phyloP scores from a whole-genome alignment of 441 rosid species.

The Erysimum cheiri region DNA sequence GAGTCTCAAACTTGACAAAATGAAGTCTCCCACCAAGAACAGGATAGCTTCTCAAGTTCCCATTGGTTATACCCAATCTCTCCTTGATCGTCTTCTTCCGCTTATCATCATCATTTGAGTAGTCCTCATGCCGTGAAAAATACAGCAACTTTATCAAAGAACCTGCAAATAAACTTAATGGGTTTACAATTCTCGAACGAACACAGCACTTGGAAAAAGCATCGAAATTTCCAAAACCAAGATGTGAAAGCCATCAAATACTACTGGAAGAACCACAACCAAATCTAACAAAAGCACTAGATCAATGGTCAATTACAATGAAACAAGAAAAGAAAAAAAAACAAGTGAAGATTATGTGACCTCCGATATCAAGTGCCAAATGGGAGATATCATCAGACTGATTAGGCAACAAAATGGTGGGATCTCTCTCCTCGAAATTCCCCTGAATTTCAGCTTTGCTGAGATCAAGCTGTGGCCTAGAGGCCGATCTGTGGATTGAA shows the following conservation, averaged over 20 bases:
- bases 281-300: slow-evolving; percentile 3
- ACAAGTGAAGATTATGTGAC: slow-evolving; percentile 41
- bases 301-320: not conserved
- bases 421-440: slow-evolving; percentile 86
- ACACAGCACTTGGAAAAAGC: not conserved
- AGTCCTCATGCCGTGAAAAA: slow-evolving; percentile 94
- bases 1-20: slow-evolving; percentile 96
- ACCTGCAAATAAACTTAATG: slow-evolving; percentile 56
- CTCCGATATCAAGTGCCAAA: slow-evolving; percentile 98
- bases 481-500: slow-evolving; percentile 89
- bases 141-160: slow-evolving; percentile 95
- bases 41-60: slow-evolving; percentile 88
- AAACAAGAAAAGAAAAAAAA: not conserved
- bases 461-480: slow-evolving; percentile 95
- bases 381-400: slow-evolving; percentile 98
- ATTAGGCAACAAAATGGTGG: slow-evolving; percentile 94
- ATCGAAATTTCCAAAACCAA: not conserved
- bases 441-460: slow-evolving; percentile 99
- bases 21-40: slow-evolving; percentile 99
- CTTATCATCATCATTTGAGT: slow-evolving; percentile 62
- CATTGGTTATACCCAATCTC: slow-evolving; percentile 76
- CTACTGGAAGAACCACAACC: not conserved
- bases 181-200: slow-evolving; percentile 4
- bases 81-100: slow-evolving; percentile 76
- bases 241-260: not conserved